Evolutionary conservation across 2,329 filamentous ascomycete genomes (phyloP).

Genomic region (Colletotrichum euphorbiae): DNA sequence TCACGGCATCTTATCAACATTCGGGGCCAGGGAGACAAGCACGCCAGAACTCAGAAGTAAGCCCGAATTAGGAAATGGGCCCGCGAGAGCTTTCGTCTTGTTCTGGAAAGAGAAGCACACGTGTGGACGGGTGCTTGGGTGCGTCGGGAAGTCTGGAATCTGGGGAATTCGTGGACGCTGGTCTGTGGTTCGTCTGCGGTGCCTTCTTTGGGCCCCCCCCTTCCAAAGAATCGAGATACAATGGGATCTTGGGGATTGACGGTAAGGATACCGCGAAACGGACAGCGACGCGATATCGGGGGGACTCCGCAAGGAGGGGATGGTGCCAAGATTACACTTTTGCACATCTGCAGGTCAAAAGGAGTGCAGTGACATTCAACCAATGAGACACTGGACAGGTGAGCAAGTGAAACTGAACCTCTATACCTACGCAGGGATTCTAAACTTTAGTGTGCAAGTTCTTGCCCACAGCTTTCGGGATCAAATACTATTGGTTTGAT

Average conservation of each 20-base stretch:
- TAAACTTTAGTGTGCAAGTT: too few relatives aligned
- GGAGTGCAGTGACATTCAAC: slow-evolving; percentile 37
- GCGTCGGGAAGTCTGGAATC: not conserved
- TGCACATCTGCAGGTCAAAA: slow-evolving; percentile 38
- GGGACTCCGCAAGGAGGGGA: not conserved
- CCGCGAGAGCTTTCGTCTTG: slow-evolving; percentile 5
- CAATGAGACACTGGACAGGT: slow-evolving; percentile 31
- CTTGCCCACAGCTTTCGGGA: too few relatives aligned
- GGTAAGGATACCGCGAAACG: slow-evolving; percentile 24
- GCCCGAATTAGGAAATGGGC: slow-evolving; percentile 3
- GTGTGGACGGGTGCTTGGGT: slow-evolving; percentile 12
- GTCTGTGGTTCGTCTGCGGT: not conserved
- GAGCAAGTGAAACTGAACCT: slow-evolving; percentile 42
- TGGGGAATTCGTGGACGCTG: slow-evolving; percentile 7
- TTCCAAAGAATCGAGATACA: too few relatives aligned
- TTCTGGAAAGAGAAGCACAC: slow-evolving; percentile 16
- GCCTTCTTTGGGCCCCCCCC: not conserved
- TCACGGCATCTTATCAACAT: slow-evolving; percentile 20
- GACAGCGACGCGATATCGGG: slow-evolving; percentile 19
- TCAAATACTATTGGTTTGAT: too few relatives aligned
- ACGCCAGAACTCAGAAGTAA: not conserved
- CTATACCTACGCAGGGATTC: too few relatives aligned
- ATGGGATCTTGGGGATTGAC: slow-evolving; percentile 15
- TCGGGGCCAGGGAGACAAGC: not conserved
- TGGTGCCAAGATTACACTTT: slow-evolving; percentile 18